phyloP scores from a whole-genome alignment of 352 stramenopile species.

The Hyaloperonospora brassicae region DNA sequence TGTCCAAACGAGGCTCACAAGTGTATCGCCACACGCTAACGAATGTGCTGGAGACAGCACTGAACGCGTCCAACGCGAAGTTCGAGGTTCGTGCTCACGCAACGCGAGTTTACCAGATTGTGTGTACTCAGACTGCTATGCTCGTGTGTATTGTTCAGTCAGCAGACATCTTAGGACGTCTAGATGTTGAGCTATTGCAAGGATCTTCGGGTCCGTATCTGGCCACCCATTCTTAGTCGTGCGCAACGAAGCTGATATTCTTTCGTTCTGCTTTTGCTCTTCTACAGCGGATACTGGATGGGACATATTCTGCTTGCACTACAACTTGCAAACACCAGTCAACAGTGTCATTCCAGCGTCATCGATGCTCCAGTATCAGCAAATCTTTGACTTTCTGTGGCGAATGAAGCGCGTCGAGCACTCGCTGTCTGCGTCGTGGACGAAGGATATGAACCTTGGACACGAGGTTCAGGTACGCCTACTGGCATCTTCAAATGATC shows the following conservation, averaged over 20 bases:
- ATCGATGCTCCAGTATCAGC: slow-evolving; percentile 82
- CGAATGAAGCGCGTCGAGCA: slow-evolving; percentile 86
- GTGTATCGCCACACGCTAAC: slow-evolving; percentile 95
- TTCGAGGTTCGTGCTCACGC: slow-evolving; percentile 64
- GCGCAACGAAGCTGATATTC: too few relatives aligned
- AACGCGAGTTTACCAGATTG: not conserved
- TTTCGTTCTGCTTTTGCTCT: not conserved
- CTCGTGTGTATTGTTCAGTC: slow-evolving; percentile 30
- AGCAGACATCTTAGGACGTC: slow-evolving; percentile 85
- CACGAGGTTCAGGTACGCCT: slow-evolving; percentile 83
- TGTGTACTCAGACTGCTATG: not conserved
- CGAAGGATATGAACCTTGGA: slow-evolving; percentile 92
- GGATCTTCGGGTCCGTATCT: slow-evolving; percentile 42
- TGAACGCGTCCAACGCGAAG: slow-evolving; percentile 94
- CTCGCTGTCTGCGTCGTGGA: slow-evolving; percentile 94
- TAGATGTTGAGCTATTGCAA: slow-evolving; percentile 89
- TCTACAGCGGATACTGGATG: slow-evolving; percentile 82
- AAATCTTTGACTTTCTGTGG: slow-evolving; percentile 89
- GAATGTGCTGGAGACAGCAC: slow-evolving; percentile 89
- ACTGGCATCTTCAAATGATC: not conserved
- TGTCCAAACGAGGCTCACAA: slow-evolving; percentile 83
- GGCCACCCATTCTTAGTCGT: not conserved
- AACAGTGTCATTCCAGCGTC: slow-evolving; percentile 85
- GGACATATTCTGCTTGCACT: slow-evolving; percentile 92
- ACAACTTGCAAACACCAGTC: slow-evolving; percentile 78